Evolutionary conservation across 768 basidiomycete genomes (phyloP).

Genomic region (Mycena rosella): DNA sequence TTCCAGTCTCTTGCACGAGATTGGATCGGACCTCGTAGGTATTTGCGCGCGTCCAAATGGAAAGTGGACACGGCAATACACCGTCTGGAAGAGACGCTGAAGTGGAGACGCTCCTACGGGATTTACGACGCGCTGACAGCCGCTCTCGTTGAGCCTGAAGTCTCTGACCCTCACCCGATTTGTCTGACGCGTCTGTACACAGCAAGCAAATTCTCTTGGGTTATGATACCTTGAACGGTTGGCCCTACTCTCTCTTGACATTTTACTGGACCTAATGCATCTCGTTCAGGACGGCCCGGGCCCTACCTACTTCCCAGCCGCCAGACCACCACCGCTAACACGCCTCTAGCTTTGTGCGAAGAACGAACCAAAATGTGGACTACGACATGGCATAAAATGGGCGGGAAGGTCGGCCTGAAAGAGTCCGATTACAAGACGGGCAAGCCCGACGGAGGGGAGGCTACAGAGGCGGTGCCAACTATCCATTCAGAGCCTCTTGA

Average conservation of each 20-base stretch:
- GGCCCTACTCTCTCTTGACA: slow-evolving; percentile 62
- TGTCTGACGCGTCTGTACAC: slow-evolving; percentile 22
- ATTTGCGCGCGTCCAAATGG: slow-evolving; percentile 86
- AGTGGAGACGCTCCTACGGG: slow-evolving; percentile 86
- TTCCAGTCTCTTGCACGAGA: too few species aligned
- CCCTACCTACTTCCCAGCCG: slow-evolving; percentile 58
- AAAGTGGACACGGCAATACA: slow-evolving; percentile 67
- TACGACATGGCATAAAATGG: slow-evolving; percentile 75
- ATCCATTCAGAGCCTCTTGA: background rate
- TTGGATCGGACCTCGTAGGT: slow-evolving; percentile 59
- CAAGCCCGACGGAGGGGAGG: background rate
- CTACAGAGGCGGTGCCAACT: background rate
- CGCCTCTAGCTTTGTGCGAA: slow-evolving; percentile 54
- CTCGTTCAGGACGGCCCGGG: slow-evolving; percentile 39
- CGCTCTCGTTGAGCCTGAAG: slow-evolving; percentile 80
- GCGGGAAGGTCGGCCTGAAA: slow-evolving; percentile 76
- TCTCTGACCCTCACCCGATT: slow-evolving; percentile 37
- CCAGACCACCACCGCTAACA: slow-evolving; percentile 77
- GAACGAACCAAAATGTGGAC: slow-evolving; percentile 64
- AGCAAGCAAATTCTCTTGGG: slow-evolving; percentile 87
- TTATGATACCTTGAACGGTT: slow-evolving; percentile 66
- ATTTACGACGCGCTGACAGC: slow-evolving; percentile 73
- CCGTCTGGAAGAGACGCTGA: slow-evolving; percentile 78
- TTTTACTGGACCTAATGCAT: background rate
- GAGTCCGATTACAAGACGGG: slow-evolving; percentile 84